Percentiles rank a stretch among this genome's conserved stretches.
These are phyloP conservation scores for Sporisorium iseilematis-ciliati DNA, from an alignment of 1,284 basidiomycete genomes.

Conservation along the genomic window DNA sequence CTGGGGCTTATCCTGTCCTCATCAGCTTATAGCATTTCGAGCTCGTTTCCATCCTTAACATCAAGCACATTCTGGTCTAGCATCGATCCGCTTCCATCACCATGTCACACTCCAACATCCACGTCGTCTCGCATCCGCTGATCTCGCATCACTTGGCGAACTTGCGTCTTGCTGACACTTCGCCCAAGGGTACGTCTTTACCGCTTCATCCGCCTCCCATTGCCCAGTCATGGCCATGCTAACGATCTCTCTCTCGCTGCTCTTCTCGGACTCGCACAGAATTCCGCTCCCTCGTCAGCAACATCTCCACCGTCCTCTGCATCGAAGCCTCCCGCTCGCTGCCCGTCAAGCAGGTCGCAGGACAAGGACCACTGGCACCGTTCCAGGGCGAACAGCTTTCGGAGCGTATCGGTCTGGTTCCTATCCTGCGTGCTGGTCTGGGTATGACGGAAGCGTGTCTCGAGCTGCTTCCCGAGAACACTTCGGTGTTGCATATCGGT, in stretches of 20 bases:
- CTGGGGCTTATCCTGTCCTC: not conserved
- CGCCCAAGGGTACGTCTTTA: constrained; percentile 46
- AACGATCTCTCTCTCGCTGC: not conserved
- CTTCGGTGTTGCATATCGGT: constrained; percentile 89
- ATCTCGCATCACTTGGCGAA: constrained; percentile 58
- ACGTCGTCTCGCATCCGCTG: constrained; percentile 58
- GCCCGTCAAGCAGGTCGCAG: constrained; percentile 47
- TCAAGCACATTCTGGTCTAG: no score
- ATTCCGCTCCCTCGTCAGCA: constrained; percentile 51
- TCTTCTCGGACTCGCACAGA: constrained; percentile 26
- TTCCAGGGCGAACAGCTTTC: constrained; percentile 60
- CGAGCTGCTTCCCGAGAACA: constrained; percentile 81
- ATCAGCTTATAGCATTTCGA: not conserved
- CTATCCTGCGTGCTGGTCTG: constrained; percentile 90
- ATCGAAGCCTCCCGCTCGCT: constrained; percentile 55
- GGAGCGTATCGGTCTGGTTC: constrained; percentile 83
- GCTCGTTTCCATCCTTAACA: not conserved
- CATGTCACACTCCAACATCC: constrained; percentile 47
- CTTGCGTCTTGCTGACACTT: constrained; percentile 58
- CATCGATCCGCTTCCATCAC: not conserved
- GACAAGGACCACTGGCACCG: constrained; percentile 53
- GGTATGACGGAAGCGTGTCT: constrained; percentile 91
- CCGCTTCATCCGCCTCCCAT: no score
- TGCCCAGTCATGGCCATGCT: not conserved
- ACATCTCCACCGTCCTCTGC: constrained; percentile 55